Conservation (phyloP, 441 rosid species). For the Daphne laureola region DNA sequence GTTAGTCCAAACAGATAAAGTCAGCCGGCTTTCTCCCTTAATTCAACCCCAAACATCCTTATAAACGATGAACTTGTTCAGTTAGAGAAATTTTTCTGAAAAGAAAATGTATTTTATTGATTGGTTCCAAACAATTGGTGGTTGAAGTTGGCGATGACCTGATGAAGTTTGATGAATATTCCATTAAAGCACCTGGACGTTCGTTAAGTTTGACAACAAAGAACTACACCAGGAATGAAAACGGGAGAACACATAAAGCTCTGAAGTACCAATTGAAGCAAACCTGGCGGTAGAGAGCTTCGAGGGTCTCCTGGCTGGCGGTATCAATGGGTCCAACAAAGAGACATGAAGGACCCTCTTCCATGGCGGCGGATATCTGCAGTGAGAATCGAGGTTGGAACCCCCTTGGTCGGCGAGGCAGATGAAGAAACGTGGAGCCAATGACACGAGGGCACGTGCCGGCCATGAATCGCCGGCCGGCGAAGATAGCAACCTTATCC, state of each 20-base stretch:
- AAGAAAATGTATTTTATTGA: no score
- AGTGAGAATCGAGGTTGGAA: constrained; percentile 36
- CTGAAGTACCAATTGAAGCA: constrained; percentile 3
- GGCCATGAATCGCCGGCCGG: constrained; percentile 37
- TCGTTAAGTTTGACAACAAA: background rate
- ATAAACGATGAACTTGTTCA: no score
- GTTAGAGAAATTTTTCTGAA: no score
- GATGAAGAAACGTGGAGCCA: constrained; percentile 34
- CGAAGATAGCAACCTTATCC: background rate
- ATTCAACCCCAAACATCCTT: no score
- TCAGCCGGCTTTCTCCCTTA: no score
- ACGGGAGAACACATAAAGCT: background rate
- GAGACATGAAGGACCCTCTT: constrained; percentile 85
- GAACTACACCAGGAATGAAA: background rate
- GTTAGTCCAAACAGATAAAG: no score
- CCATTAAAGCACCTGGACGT: no score
- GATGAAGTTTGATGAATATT: no score
- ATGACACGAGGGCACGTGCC: constrained; percentile 50
- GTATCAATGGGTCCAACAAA: constrained; percentile 89
- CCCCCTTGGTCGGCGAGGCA: constrained; percentile 25
- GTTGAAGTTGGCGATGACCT: no score
- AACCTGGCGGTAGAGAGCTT: constrained; percentile 88
- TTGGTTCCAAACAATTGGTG: no score
- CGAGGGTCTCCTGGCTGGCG: constrained; percentile 81
- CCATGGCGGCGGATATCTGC: constrained; percentile 35